These are phyloP conservation scores for Triticum dicoccoides DNA, from an alignment of 176 grass and related monocot genomes.

Conservation along the genomic window DNA sequence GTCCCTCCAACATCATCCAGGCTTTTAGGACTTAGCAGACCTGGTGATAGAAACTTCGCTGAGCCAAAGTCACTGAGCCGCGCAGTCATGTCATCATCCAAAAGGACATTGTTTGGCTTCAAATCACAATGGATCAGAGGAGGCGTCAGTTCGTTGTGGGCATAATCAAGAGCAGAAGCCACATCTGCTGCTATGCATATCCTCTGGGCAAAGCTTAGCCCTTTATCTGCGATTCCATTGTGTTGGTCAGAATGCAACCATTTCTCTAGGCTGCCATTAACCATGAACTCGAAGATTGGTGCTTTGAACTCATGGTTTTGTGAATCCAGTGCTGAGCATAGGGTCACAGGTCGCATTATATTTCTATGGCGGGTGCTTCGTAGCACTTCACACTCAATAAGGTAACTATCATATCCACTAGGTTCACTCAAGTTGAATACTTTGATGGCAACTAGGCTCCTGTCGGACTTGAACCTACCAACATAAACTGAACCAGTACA, in stretches of 20 bases:
- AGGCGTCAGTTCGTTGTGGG: slow-evolving; percentile 16
- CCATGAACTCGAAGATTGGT: slow-evolving; percentile 32
- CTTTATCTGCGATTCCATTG: background rate
- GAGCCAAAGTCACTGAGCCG: slow-evolving; percentile 31
- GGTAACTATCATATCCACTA: background rate
- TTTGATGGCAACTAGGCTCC: slow-evolving; percentile 29
- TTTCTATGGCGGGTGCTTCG: slow-evolving; percentile 25
- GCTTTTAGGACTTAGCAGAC: background rate
- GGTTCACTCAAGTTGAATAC: slow-evolving; percentile 20
- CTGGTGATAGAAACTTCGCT: slow-evolving; percentile 17
- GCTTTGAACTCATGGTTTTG: slow-evolving; percentile 33
- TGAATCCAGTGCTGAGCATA: slow-evolving; percentile 15
- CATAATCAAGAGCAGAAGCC: slow-evolving; percentile 29
- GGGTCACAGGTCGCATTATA: background rate
- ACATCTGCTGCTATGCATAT: background rate
- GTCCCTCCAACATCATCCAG: slow-evolving; percentile 23
- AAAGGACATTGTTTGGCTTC: slow-evolving; percentile 18
- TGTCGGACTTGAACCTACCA: slow-evolving; percentile 27
- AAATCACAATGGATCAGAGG: background rate
- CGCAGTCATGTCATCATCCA: slow-evolving; percentile 32
- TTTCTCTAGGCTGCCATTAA: slow-evolving; percentile 30
- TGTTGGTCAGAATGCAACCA: background rate
- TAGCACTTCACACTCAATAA: slow-evolving; percentile 25
- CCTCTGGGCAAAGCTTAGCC: slow-evolving; percentile 2
- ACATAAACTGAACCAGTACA: slow-evolving; percentile 19